phyloP scores from a whole-genome alignment of 352 stramenopile species.

The Globisporangium paroecandrum region DNA sequence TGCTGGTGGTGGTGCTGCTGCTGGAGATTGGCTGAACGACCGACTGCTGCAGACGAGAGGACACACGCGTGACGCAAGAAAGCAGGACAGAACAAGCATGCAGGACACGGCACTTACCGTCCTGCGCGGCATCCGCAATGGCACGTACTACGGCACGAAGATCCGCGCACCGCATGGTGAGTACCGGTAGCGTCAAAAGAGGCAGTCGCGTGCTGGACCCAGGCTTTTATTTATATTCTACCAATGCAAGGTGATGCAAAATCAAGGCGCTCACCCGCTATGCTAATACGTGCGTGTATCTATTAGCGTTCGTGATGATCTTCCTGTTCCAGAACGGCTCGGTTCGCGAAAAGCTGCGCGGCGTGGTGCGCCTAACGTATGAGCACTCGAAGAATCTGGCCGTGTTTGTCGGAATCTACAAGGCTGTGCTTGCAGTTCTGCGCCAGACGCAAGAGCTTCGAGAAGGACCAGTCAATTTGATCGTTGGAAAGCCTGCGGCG shows the following conservation, averaged over 20 bases:
- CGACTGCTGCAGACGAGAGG: neutral
- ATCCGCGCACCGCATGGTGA: conserved; percentile 84
- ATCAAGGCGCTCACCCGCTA: neutral
- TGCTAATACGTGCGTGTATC: neutral
- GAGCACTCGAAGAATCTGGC: conserved; percentile 88
- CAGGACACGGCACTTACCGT: conserved; percentile 57
- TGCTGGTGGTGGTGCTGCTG: neutral
- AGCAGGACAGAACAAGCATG: conserved; percentile 22
- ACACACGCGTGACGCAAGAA: neutral
- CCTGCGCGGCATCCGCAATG: conserved; percentile 82
- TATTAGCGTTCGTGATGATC: conserved; percentile 87
- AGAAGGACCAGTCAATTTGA: conserved; percentile 25
- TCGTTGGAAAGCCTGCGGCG: conserved; percentile 60
- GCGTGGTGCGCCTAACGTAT: conserved; percentile 74
- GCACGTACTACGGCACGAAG: conserved; percentile 87
- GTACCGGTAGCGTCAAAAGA: neutral
- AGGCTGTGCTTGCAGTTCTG: conserved; percentile 62
- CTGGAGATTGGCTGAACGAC: neutral
- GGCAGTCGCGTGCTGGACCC: neutral
- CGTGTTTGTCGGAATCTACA: conserved; percentile 88
- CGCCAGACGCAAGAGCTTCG: conserved; percentile 47
- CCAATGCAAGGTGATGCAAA: neutral
- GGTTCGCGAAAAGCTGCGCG: conserved; percentile 69
- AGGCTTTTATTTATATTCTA: neutral
- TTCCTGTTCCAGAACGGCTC: conserved; percentile 84